phyloP scores from a whole-genome alignment of 257 asterid species.

The Solanum medicagineum region DNA sequence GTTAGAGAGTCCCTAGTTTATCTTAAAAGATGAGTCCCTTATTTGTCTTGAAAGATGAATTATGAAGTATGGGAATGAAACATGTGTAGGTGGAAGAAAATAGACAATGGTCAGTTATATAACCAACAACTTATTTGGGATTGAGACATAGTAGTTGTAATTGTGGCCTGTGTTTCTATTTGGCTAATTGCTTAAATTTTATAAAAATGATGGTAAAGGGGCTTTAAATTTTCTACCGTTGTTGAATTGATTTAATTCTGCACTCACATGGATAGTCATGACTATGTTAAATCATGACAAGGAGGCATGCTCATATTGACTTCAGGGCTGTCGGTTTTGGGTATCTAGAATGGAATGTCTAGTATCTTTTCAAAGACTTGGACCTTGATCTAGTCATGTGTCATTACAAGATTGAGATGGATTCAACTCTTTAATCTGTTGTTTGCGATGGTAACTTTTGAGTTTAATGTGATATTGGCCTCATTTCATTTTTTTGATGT shows the following conservation, averaged over 20 bases:
- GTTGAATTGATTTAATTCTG: not conserved
- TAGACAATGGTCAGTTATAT: not conserved
- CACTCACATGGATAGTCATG: not conserved
- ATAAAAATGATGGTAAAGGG: not conserved
- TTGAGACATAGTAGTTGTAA: not conserved
- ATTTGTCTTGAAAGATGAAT: not conserved
- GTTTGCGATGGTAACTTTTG: not conserved
- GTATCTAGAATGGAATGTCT: not conserved
- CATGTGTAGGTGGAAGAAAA: not conserved
- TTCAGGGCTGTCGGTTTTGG: not conserved
- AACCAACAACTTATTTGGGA: not conserved
- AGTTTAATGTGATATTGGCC: not conserved
- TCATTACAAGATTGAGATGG: not conserved
- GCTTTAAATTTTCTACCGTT: not conserved
- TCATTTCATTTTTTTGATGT: not conserved
- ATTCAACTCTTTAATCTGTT: not conserved
- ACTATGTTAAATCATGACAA: not conserved
- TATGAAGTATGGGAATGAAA: not conserved
- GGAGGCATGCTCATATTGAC: not conserved
- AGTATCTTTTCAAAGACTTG: not conserved
- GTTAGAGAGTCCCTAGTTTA: not conserved
- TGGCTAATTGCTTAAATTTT: not conserved
- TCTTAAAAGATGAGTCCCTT: not conserved
- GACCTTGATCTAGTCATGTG: not conserved
- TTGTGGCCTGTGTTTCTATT: not conserved